Base-by-base conservation (phyloP, 495 filamentous ascomycete species). In the Aspergillus bertholletiae region DNA sequence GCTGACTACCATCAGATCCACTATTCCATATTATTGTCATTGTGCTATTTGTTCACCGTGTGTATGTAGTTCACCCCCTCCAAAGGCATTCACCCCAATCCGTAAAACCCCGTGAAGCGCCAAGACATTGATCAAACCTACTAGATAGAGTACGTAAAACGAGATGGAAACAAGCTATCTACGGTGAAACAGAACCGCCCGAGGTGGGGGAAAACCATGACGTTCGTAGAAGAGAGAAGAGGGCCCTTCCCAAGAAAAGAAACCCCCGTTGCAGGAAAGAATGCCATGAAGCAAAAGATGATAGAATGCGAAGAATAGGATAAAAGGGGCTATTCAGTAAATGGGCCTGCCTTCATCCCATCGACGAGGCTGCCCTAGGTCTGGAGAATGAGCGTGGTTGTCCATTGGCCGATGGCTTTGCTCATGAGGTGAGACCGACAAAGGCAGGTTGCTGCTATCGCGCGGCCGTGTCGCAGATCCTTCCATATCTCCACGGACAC, bases 321-420 rank as follows among this genome's bases (percentile, higher is more conserved):
- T 8, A 43, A 49, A n/a, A 27, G 35, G 26, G n/a, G 5, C 49
- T n/a, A n/a, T n/a, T 77, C 62, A 88, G 60, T 87, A 88, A 53
- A 88, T 84, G 17, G 85, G 81, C 57, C 85, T 70, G 20, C 83
- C 76, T 59, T 87, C 85, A 51, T 85, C 78, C 84, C 83, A 85
- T 47, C 75, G 80, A 56, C 79, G 76, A 32, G 73, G 64, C 28
- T 72, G 60, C 46, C 65, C 63, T 4, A 69, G 59, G 34, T 69
- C 73, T 9, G 64, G 59, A 21, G 58, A 44, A 8, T 57, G 54
- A 8, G 54, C 53, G 23, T 54, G 55, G 7, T 56, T 56, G 27
- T 54, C 62, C 46, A 54, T 60, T 61, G 64, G 67, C 58, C 81
- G 54, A 72, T 84, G 54, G 75, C 26, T 58, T 41, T 63, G 64